Evolutionary conservation across 176 grass and related monocot species (phyloP).

Genomic region (sorghum (Sorghum bicolor)): Sorghum_bicolor_NCBIv3 NC_012872.2:69038001-69038500

Average conservation of each 20-base stretch:
- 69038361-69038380: background rate
- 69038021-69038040: too few species aligned
- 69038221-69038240: background rate
- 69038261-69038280: background rate
- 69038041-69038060: too few species aligned
- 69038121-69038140: too few species aligned
- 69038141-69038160: background rate
- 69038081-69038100: too few species aligned
- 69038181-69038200: background rate
- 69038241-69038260: conserved; percentile 13
- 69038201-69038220: background rate
- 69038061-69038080: too few species aligned
- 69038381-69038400: conserved; percentile 16
- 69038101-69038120: too few species aligned
- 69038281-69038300: conserved; percentile 4
- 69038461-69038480: conserved; percentile 3
- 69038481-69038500: conserved; percentile 11
- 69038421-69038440: conserved; percentile 3
- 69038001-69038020: too few species aligned
- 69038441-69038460: background rate
- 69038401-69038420: conserved; percentile 13
- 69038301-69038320: background rate
- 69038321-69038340: background rate
- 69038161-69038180: conserved; percentile 9
- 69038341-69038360: background rate